These are phyloP conservation scores for Colletotrichum costaricense DNA, from an alignment of 2,329 filamentous ascomycete genomes.

Conservation along the genomic window DNA sequence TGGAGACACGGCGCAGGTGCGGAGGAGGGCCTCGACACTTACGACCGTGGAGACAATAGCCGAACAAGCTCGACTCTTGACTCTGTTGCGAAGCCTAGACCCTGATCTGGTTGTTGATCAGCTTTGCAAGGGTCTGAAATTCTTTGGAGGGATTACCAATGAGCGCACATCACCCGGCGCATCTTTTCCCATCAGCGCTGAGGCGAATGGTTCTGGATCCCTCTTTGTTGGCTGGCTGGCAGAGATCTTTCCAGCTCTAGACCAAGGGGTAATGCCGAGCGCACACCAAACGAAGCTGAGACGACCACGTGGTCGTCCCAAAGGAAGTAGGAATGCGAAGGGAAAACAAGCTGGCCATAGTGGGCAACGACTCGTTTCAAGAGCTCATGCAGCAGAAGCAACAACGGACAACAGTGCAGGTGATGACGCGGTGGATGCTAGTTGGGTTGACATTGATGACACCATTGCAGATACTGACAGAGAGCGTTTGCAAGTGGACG, in stretches of 20 bases:
- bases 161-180: constrained; percentile 62
- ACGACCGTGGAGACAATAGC: constrained; percentile 63
- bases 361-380: neutral
- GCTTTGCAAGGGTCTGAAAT: constrained; percentile 71
- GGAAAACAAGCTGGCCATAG: constrained; percentile 49
- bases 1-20: neutral
- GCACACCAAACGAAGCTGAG: constrained; percentile 23
- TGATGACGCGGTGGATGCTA: constrained; percentile 46
- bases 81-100: constrained; percentile 65
- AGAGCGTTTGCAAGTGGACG: neutral
- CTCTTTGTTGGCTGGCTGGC: constrained; percentile 71
- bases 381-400: neutral
- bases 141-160: constrained; percentile 70
- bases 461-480: constrained; percentile 43
- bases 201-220: constrained; percentile 66
- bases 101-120: constrained; percentile 70
- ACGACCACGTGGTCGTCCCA: constrained; percentile 55
- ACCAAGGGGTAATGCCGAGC: constrained; percentile 37
- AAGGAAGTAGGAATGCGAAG: constrained; percentile 61
- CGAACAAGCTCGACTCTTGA: constrained; percentile 70
- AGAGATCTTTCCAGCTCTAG: constrained; percentile 68
- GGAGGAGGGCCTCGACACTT: constrained; percentile 43
- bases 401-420: neutral
- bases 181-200: constrained; percentile 66
- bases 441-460: constrained; percentile 59